Percentiles rank a stretch among this genome's conserved stretches.
phyloP scores from a whole-genome alignment of 805 yeast genomes.

The Suhomyces vadensis region DNA sequence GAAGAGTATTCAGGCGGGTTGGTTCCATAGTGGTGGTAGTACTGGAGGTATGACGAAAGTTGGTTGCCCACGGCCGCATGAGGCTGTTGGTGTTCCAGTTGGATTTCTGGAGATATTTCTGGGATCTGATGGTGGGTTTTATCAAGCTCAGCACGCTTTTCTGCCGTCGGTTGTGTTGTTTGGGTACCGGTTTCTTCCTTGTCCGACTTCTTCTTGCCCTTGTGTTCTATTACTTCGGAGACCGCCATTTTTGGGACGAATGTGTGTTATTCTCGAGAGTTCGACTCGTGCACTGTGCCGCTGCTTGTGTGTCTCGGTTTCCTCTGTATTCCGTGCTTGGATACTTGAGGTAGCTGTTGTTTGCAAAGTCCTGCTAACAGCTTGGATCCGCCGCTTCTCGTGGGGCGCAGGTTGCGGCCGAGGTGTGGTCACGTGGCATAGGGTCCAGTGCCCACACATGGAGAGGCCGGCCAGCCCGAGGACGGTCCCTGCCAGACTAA shows the following conservation, averaged over 20 bases:
- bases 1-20: slow-evolving; percentile 1
- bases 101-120: neutral
- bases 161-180: neutral
- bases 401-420: slow-evolving; percentile 2
- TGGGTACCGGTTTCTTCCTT: neutral
- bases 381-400: neutral
- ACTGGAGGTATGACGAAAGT: slow-evolving; percentile 8
- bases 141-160: neutral
- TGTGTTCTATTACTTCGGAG: neutral
- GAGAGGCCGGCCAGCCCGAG: too few relatives aligned
- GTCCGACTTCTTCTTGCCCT: neutral
- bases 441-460: too few relatives aligned
- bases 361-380: neutral
- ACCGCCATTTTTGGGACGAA: neutral
- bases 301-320: too few relatives aligned
- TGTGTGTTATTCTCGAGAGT: neutral
- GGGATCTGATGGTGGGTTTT: neutral
- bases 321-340: neutral
- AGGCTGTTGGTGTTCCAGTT: slow-evolving; percentile 2
- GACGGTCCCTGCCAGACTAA: too few relatives aligned
- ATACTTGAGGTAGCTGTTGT: neutral
- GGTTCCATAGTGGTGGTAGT: slow-evolving; percentile 5
- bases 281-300: too few relatives aligned
- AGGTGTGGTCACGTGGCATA: too few relatives aligned
- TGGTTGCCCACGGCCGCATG: slow-evolving; percentile 5